Conservation (phyloP, 2,329 filamentous ascomycete species). For the Raffaelea deltoideospora region DNA sequence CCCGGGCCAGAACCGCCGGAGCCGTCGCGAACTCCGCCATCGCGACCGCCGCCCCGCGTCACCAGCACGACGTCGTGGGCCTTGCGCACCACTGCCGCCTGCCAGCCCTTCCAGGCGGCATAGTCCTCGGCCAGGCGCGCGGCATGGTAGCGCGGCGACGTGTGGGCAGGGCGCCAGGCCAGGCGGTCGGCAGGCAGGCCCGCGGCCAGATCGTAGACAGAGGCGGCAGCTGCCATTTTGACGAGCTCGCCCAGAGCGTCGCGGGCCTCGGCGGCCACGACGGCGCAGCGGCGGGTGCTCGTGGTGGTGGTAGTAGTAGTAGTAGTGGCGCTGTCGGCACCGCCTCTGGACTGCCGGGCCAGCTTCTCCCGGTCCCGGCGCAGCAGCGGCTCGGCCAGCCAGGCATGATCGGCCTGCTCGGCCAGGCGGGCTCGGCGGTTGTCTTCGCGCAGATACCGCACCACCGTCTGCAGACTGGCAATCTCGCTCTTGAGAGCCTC, state of each 20-base stretch:
- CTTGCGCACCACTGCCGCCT: conserved; percentile 38
- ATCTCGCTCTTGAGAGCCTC: conserved; percentile 58
- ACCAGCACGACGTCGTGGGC: conserved; percentile 21
- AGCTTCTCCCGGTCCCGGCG: too few relatives aligned
- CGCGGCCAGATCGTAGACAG: conserved; percentile 41
- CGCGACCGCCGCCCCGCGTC: conserved; percentile 7
- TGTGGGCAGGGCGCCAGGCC: conserved; percentile 48
- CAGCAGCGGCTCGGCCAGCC: conserved; percentile 51
- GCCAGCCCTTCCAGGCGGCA: conserved; percentile 45
- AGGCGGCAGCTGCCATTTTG: conserved; percentile 39
- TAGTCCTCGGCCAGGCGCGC: conserved; percentile 51
- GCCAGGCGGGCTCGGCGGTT: conserved; percentile 44
- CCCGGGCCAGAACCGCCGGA: too few relatives aligned
- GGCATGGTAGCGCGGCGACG: conserved; percentile 50
- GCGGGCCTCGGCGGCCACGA: conserved; percentile 45
- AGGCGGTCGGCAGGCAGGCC: conserved; percentile 8
- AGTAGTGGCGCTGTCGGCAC: conserved; percentile 14
- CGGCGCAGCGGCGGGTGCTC: conserved; percentile 22
- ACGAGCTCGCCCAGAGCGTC: conserved; percentile 52
- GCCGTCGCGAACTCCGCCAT: conserved; percentile 2
- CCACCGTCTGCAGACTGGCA: conserved; percentile 44
- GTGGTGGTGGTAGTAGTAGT: too few relatives aligned
- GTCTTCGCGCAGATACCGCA: conserved; percentile 53
- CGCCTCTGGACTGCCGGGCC: conserved; percentile 12
- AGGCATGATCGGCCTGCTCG: conserved; percentile 41